Evolutionary conservation across 495 filamentous ascomycete genomes (phyloP).

Genomic region (Hypoxylon subgilvum): DNA sequence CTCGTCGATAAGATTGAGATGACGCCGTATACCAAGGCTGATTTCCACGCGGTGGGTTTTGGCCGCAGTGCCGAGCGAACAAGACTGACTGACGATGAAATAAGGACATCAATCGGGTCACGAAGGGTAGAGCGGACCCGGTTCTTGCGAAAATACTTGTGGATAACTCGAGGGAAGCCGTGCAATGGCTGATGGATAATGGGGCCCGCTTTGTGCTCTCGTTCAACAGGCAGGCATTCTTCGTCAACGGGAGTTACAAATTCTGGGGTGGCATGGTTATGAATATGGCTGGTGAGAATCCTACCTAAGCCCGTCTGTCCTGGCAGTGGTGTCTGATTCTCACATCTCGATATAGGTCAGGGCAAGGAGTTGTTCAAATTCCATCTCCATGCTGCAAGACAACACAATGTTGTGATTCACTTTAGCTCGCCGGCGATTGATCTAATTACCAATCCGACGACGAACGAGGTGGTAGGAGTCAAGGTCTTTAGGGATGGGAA

Average conservation of each 20-base stretch:
- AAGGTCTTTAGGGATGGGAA: constrained; percentile 40
- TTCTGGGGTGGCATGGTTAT: constrained; percentile 68
- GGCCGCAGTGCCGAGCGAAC: background rate
- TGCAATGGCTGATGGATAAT: constrained; percentile 61
- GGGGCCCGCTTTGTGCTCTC: constrained; percentile 62
- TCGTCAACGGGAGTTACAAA: constrained; percentile 59
- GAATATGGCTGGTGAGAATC: constrained; percentile 58
- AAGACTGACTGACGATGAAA: background rate
- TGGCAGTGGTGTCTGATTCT: background rate
- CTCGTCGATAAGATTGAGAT: constrained; percentile 51
- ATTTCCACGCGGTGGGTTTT: constrained; percentile 34
- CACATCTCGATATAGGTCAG: constrained; percentile 14
- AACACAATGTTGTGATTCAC: constrained; percentile 49
- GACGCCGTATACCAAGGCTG: constrained; percentile 35
- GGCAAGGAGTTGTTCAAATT: constrained; percentile 63
- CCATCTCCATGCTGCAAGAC: constrained; percentile 50
- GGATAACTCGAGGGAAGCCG: constrained; percentile 49
- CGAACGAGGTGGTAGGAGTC: constrained; percentile 48
- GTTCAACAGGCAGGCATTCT: constrained; percentile 67
- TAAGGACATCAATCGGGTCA: constrained; percentile 59
- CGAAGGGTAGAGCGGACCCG: constrained; percentile 53
- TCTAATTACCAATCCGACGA: constrained; percentile 46
- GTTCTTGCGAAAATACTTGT: constrained; percentile 54
- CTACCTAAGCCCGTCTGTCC: background rate
- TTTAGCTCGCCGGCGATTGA: constrained; percentile 52